phyloP scores from a whole-genome alignment of 2,329 filamentous ascomycete genomes.

The Geosmithia putterillii region DNA sequence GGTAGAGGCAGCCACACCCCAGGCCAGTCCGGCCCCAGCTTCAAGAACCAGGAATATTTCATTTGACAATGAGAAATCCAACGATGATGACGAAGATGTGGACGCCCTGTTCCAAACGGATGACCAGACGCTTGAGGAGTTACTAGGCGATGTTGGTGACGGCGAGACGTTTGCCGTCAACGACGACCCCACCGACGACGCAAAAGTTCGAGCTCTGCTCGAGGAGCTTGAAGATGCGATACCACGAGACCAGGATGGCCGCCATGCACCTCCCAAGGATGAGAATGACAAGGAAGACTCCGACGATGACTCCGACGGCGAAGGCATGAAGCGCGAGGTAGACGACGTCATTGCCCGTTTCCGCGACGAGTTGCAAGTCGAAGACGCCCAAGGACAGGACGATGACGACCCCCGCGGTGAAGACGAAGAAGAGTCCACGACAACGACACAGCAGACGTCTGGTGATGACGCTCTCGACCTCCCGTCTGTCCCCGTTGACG shows the following conservation, averaged over 20 bases:
- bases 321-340: constrained; percentile 30
- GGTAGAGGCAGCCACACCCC: background rate
- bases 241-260: constrained; percentile 10
- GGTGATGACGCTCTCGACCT: constrained; percentile 24
- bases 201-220: constrained; percentile 19
- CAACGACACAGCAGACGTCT: constrained; percentile 3
- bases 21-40: background rate
- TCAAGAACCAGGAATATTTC: background rate
- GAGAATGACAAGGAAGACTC: constrained; percentile 6
- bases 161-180: constrained; percentile 15
- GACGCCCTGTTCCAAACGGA: constrained; percentile 31
- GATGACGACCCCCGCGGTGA: constrained; percentile 1
- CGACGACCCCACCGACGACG: constrained; percentile 16
- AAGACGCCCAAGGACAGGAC: constrained; percentile 8
- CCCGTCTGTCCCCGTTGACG: constrained; percentile 34
- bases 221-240: constrained; percentile 21
- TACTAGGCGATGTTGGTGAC: constrained; percentile 29
- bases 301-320: constrained; percentile 36
- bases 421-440: constrained; percentile 5
- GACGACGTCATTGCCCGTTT: constrained; percentile 31
- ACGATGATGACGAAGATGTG: constrained; percentile 18
- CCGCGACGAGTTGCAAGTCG: constrained; percentile 30
- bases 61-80: background rate
- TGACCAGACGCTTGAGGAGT: constrained; percentile 38
- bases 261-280: background rate